These are phyloP conservation scores for Cryphonectria parasitica DNA, from an alignment of 2,329 filamentous ascomycete species.

Conservation along the genomic window DNA sequence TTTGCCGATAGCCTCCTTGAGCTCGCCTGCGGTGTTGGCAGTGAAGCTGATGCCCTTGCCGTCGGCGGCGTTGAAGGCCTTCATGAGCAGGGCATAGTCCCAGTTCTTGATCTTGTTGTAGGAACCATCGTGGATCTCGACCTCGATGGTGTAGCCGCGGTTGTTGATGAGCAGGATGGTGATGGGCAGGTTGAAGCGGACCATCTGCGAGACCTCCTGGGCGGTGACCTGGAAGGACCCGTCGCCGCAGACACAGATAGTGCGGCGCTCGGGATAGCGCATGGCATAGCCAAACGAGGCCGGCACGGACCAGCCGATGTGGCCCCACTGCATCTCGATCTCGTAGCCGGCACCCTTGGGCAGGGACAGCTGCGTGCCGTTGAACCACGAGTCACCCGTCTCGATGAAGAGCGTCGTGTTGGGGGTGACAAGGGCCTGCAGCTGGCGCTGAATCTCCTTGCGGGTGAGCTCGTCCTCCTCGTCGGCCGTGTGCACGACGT, in stretches of 20 bases:
- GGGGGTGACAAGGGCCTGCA: slow-evolving; percentile 32
- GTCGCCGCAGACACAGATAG: slow-evolving; percentile 41
- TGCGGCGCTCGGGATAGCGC: slow-evolving; percentile 33
- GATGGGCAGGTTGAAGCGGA: slow-evolving; percentile 38
- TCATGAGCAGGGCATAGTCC: slow-evolving; percentile 36
- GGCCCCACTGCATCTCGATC: slow-evolving; percentile 39
- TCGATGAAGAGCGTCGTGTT: slow-evolving; percentile 35
- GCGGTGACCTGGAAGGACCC: slow-evolving; percentile 44
- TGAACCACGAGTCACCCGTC: slow-evolving; percentile 38
- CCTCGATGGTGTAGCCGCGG: slow-evolving; percentile 44
- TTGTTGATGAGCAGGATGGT: slow-evolving; percentile 43
- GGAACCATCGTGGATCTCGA: slow-evolving; percentile 42
- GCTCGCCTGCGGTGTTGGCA: slow-evolving; percentile 34
- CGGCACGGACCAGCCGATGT: slow-evolving; percentile 37
- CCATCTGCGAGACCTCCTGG: slow-evolving; percentile 43
- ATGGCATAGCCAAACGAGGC: slow-evolving; percentile 36
- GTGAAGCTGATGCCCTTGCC: slow-evolving; percentile 33
- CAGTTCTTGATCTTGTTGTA: slow-evolving; percentile 41
- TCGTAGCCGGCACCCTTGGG: slow-evolving; percentile 35
- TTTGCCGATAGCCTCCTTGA: slow-evolving; percentile 31
- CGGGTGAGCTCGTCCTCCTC: slow-evolving; percentile 32
- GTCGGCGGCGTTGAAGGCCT: slow-evolving; percentile 35
- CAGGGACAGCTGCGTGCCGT: slow-evolving; percentile 35
- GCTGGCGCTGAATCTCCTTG: slow-evolving; percentile 35
- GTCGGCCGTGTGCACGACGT: slow-evolving; percentile 28